Evolutionary conservation across 1,284 basidiomycete species (phyloP), one percentile per base, ranked within the genome.

Genomic region (Puccinia sorghi): DNA sequence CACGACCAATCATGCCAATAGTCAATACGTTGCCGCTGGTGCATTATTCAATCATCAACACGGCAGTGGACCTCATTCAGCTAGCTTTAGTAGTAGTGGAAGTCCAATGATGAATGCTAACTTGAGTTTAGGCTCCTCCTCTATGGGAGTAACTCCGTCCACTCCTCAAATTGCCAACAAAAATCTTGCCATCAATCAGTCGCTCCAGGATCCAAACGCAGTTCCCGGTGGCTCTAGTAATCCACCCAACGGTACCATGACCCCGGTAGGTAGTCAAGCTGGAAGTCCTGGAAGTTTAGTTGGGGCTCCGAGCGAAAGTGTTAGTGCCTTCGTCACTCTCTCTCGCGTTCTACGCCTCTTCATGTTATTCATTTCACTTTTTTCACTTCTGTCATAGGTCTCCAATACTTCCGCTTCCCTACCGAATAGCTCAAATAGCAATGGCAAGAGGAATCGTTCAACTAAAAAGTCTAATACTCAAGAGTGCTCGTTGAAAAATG

Each of bases 251-350:
- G 73, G 59, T 27, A 39, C 50, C n/a, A 50, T 50, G 39, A 67
- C 73, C 15, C 73, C 73, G 1, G 64, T 27, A 13, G 75, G 52
- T 20, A 77, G 75, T 70, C 64, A 66, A 43, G 75, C 64, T 25
- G 75, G 75, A 25, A 77, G 64, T 70, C 75, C 75, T 32, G 75
- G 75, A 69, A 77, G 75, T 70, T 56, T 70, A 25, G 73, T 64
- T 56, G 63, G 73, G 22, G 63, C 61, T 56, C n/a, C 48, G 3
- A 76, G 59, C 37, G 73, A 76, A 50, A 76, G 46, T 67, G 73
- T 76, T 11, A 76, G 73, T 67, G 7, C 52, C 25, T 20, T 71
- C 50, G 37, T 5, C 13, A 17, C 25, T 50, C n/a, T 52, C n/a
- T 41, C 61, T 43, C 61, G 61, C 41, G 20, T 17, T 64, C 8